A percentile compares a stretch with the other conserved stretches of the same genome.
Evolutionary conservation across 768 basidiomycete genomes (phyloP).

Genomic region (Leccinum disarticulatum): DNA sequence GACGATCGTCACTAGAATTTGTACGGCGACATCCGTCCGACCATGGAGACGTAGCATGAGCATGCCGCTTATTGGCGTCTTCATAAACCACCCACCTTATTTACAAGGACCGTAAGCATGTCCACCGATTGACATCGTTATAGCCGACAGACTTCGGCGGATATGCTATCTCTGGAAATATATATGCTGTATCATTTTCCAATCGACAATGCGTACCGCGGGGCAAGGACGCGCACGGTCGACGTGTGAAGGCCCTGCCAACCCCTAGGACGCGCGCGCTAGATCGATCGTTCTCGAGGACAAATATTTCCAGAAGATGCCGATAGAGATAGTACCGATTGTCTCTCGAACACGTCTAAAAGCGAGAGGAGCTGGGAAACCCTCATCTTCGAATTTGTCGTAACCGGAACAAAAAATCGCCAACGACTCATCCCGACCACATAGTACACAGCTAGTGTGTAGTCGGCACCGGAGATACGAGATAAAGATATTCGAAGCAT

Average conservation of each 20-base stretch:
- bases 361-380: background rate
- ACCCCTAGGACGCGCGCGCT: too few relatives aligned
- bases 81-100: background rate
- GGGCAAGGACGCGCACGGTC: background rate
- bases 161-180: background rate
- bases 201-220: background rate
- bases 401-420: background rate
- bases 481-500: background rate
- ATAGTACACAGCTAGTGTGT: background rate
- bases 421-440: background rate
- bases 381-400: background rate
- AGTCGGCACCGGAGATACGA: background rate
- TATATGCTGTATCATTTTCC: background rate
- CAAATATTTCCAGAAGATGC: background rate
- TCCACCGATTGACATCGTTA: background rate
- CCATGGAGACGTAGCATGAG: conserved; percentile 61
- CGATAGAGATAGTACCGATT: background rate
- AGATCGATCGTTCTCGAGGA: background rate
- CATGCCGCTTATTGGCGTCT: background rate
- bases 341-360: background rate
- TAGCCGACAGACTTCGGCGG: background rate
- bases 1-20: background rate
- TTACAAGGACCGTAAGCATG: background rate
- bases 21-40: conserved; percentile 30
- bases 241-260: background rate